Conservation (phyloP, 805 yeast species). For the Nakazawaea peltata region DNA sequence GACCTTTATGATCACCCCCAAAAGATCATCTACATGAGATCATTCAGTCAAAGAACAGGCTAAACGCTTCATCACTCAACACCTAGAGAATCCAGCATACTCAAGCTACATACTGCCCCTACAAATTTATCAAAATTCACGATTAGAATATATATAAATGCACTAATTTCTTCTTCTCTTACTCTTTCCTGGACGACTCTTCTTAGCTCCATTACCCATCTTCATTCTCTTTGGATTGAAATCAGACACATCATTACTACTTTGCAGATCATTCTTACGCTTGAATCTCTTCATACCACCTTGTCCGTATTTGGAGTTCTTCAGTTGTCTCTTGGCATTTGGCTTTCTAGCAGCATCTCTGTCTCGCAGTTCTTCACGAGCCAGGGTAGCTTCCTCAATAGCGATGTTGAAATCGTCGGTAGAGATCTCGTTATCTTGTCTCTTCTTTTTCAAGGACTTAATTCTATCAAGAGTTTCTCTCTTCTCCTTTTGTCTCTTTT, state of each 20-base stretch:
- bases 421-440: slow-evolving; percentile 65
- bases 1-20: too few relatives aligned
- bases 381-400: slow-evolving; percentile 80
- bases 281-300: slow-evolving; percentile 75
- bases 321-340: slow-evolving; percentile 60
- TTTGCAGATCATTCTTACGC: slow-evolving; percentile 65
- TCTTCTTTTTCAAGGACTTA: slow-evolving; percentile 83
- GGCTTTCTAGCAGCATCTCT: slow-evolving; percentile 31
- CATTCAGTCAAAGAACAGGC: too few relatives aligned
- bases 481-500: slow-evolving; percentile 90
- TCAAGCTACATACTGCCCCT: too few relatives aligned
- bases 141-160: background rate
- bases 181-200: slow-evolving; percentile 46
- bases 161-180: slow-evolving; percentile 30
- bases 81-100: too few relatives aligned
- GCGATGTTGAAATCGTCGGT: slow-evolving; percentile 83
- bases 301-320: slow-evolving; percentile 64
- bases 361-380: slow-evolving; percentile 35
- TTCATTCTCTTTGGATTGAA: slow-evolving; percentile 49
- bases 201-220: slow-evolving; percentile 18
- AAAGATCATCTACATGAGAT: too few relatives aligned
- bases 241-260: slow-evolving; percentile 59
- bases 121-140: background rate
- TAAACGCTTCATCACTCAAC: too few relatives aligned
- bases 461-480: slow-evolving; percentile 83